Base-by-base conservation (phyloP, 2,329 filamentous ascomycete species). In the Apiospora sp. region DNA sequence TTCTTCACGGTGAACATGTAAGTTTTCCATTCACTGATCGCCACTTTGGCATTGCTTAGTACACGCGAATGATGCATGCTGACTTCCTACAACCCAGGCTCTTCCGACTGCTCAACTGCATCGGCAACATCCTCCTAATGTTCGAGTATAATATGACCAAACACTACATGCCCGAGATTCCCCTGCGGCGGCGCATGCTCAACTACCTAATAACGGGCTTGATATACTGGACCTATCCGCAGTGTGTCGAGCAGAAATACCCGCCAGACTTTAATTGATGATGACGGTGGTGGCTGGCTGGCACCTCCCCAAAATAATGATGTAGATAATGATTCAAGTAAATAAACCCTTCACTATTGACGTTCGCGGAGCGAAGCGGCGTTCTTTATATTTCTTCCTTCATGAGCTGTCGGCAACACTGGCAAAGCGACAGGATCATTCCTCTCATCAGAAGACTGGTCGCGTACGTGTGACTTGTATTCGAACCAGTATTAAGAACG, bases 171-270 rank as follows among this genome's bases (percentile, higher is more conserved):
- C 81, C 82, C 10, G 72, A 76, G 41, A 75, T 80, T 69, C 76
- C 80, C 0, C 75, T 69, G 10, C 71, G 74, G 69, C 75, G 75
- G 8, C 78, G 76, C 13, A 48, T 79, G 24, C 67, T 80, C 46
- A 81, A 80, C 72, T 78, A 77, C 49, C 58, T 79, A 4, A 73
- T 80, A 44, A 76, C 81, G 0, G 77, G 78, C 0, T 72, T 84
- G 37, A 80, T 84, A n/a, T 81, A 83, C 67, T 85, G 82, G 82
- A 84, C 83, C 6, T 84, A 85, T 46, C 84, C 84, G 10, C 82
- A 82, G 58, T 81, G 78, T 27, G 76, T 84, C 5, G 81, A 84
- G 72, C 83, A 84, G 71, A 79, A 79, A 41, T 84, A 83, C 54
- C 81, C 81, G 2, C 78, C 75, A 0, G 74, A 78, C 27, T 77